Conservation (phyloP, 805 yeast species). For the Candida silvicultrix region DNA sequence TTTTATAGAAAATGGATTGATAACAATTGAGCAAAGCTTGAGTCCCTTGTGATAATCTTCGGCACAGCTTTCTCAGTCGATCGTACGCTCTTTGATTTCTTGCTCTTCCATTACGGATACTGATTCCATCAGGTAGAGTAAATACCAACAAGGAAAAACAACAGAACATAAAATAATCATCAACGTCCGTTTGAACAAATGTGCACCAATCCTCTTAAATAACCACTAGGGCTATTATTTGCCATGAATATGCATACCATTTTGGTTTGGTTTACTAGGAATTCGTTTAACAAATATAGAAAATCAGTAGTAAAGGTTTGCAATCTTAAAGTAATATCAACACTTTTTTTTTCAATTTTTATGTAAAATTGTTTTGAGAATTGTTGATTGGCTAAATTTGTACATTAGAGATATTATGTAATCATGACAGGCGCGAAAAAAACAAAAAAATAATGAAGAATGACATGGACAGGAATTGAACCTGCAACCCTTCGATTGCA, state of each 20-base stretch:
- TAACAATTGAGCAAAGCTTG: no score
- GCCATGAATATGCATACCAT: conserved; percentile 1
- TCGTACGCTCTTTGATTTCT: no score
- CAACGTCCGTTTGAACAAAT: no score
- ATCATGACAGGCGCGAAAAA: background rate
- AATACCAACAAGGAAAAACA: no score
- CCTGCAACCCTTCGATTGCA: conserved; percentile 80
- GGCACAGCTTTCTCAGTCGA: no score
- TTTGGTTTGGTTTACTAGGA: background rate
- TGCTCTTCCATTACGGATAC: no score
- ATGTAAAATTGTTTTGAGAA: conserved; percentile 11
- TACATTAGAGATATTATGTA: background rate
- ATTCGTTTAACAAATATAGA: background rate
- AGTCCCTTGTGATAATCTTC: no score
- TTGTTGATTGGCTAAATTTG: conserved; percentile 10
- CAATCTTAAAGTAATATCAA: background rate
- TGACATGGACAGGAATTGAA: conserved; percentile 84
- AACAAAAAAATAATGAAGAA: conserved; percentile 26
- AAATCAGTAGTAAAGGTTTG: background rate
- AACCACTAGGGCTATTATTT: no score
- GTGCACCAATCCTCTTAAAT: no score
- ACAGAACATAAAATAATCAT: no score
- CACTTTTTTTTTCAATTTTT: conserved; percentile 7
- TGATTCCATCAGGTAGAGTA: no score
- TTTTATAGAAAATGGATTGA: no score